phyloP scores from a whole-genome alignment of 768 basidiomycete species.

The Suillus hirtellus region DNA sequence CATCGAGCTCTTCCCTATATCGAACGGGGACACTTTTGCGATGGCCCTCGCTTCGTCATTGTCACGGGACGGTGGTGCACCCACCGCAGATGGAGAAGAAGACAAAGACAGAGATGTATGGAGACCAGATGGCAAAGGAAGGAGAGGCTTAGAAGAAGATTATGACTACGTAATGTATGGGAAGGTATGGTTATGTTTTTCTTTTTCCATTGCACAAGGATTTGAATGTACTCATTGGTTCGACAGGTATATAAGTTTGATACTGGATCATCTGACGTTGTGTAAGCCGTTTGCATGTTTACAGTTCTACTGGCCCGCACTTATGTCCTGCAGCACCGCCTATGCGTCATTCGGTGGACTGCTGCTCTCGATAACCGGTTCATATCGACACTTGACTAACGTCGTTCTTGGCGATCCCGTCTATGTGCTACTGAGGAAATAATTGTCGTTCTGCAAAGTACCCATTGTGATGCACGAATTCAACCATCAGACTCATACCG shows the following conservation, averaged over 20 bases:
- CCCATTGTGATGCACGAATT: background rate
- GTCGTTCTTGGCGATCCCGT: slow-evolving; percentile 93
- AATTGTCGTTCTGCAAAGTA: slow-evolving; percentile 18
- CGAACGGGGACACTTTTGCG: slow-evolving; percentile 69
- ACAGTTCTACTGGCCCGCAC: slow-evolving; percentile 4
- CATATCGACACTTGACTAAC: slow-evolving; percentile 86
- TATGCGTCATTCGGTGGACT: slow-evolving; percentile 97
- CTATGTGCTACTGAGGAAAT: slow-evolving; percentile 85
- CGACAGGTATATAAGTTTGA: slow-evolving; percentile 1
- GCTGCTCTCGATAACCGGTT: slow-evolving; percentile 90
- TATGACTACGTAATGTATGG: slow-evolving; percentile 99
- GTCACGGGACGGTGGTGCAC: slow-evolving; percentile 49
- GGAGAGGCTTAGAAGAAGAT: slow-evolving; percentile 84
- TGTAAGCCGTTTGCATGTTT: slow-evolving; percentile 54
- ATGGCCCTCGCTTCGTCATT: slow-evolving; percentile 86
- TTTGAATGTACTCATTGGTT: slow-evolving; percentile 13
- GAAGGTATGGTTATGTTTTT: slow-evolving; percentile 56
- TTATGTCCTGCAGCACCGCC: slow-evolving; percentile 62
- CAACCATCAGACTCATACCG: background rate
- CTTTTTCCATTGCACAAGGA: background rate
- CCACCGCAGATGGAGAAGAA: slow-evolving; percentile 52
- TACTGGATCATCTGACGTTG: slow-evolving; percentile 39
- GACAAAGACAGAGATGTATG: slow-evolving; percentile 81
- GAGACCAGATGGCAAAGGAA: slow-evolving; percentile 83
- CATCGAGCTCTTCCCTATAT: slow-evolving; percentile 82